A percentile compares a stretch with the other conserved stretches of the same genome.
phyloP scores from a whole-genome alignment of 129 eudicot genomes.

The Kitagawia praeruptora region DNA sequence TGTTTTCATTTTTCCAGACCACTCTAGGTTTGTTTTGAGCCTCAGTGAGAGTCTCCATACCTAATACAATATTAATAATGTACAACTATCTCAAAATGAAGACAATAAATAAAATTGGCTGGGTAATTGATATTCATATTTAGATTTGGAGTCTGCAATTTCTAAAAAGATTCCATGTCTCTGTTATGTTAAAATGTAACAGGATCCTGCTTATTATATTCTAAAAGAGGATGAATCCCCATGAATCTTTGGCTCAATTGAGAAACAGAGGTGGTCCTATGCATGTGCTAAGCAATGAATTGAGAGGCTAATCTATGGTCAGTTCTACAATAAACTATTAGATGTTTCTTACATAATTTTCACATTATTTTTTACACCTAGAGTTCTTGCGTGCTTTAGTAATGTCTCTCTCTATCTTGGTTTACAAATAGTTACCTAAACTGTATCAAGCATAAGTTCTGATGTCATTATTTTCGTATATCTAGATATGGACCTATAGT shows the following conservation, averaged over 20 bases:
- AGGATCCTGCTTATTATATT: constrained; percentile 92
- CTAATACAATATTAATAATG: too few species aligned
- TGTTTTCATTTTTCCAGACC: too few species aligned
- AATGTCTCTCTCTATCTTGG: too few species aligned
- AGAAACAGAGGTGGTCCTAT: constrained; percentile 77
- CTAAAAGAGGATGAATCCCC: constrained; percentile 84
- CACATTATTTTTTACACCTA: neutral
- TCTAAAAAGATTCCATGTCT: neutral
- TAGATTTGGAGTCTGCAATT: neutral
- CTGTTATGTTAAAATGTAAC: constrained; percentile 13
- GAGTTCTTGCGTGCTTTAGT: too few species aligned
- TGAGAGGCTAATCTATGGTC: constrained; percentile 70
- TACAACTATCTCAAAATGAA: too few species aligned
- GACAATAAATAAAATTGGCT: too few species aligned
- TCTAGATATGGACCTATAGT: too few species aligned
- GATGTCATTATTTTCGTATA: too few species aligned
- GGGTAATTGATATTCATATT: neutral
- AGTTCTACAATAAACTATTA: constrained; percentile 2
- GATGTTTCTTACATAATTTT: neutral
- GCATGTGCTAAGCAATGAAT: constrained; percentile 73
- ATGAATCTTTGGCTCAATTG: constrained; percentile 91
- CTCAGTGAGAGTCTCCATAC: too few species aligned
- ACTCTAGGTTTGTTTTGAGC: too few species aligned
- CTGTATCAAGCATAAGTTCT: too few species aligned
- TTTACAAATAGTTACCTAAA: too few species aligned